Conservation (phyloP, 2,329 filamentous ascomycete genomes). For the Cytospora piceae region DNA sequence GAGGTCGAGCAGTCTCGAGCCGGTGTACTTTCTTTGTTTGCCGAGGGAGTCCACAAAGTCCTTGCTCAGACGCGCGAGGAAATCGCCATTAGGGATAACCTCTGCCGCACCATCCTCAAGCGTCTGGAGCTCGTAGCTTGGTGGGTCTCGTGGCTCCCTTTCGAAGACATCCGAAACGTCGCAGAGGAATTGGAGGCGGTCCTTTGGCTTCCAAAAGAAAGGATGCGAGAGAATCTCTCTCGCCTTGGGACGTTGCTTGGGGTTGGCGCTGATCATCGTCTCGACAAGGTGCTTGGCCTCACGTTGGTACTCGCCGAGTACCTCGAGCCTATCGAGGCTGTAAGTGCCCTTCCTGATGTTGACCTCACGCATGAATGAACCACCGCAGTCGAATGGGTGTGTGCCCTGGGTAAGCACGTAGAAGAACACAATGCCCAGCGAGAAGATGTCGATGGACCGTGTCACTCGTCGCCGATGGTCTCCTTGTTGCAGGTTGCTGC, state of each 20-base stretch:
- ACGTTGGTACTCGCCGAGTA: constrained; percentile 79
- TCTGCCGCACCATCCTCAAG: constrained; percentile 58
- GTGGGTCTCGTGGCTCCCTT: constrained; percentile 83
- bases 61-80: constrained; percentile 74
- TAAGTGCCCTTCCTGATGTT: constrained; percentile 93
- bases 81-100: constrained; percentile 68
- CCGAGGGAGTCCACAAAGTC: constrained; percentile 88
- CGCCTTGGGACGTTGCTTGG: constrained; percentile 68
- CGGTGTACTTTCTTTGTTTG: constrained; percentile 94
- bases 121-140: constrained; percentile 66
- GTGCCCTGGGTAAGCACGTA: constrained; percentile 93
- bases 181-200: constrained; percentile 89
- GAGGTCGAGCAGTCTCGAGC: constrained; percentile 80
- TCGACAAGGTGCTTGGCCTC: constrained; percentile 87
- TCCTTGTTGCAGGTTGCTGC: constrained; percentile 49
- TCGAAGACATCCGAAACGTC: constrained; percentile 97
- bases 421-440: constrained; percentile 95
- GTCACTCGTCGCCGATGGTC: constrained; percentile 72
- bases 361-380: constrained; percentile 92
- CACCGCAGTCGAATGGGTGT: constrained; percentile 93
- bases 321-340: constrained; percentile 70
- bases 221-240: constrained; percentile 86
- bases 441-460: constrained; percentile 96
- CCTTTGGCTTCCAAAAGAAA: constrained; percentile 94
- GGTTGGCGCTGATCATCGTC: constrained; percentile 69